Conservation (phyloP, 768 basidiomycete species). For the Lactifluus echinatus region DNA sequence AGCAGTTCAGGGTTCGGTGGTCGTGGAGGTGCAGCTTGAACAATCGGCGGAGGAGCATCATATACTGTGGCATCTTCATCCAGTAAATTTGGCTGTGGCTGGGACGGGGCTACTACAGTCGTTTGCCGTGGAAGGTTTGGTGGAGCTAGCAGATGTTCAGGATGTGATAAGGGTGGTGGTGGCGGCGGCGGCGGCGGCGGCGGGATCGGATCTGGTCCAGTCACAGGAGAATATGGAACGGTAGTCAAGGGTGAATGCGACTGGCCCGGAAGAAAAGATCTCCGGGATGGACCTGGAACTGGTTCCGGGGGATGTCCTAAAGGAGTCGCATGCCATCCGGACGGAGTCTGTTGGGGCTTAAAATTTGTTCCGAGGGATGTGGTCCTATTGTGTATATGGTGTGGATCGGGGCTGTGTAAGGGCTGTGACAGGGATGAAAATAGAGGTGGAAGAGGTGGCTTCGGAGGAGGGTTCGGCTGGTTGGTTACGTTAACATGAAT, state of each 20-base stretch:
- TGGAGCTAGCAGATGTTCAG: conserved; percentile 15
- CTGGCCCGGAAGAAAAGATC: conserved; percentile 25
- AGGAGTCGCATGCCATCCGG: conserved; percentile 1
- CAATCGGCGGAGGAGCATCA: conserved; percentile 26
- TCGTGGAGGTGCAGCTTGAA: conserved; percentile 51
- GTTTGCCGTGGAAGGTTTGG: conserved; percentile 14
- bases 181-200: conserved; percentile 5
- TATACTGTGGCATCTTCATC: conserved; percentile 43
- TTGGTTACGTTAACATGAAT: conserved; percentile 19
- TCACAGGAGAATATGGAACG: background rate
- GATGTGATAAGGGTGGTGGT: conserved; percentile 9
- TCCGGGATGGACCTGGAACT: conserved; percentile 18
- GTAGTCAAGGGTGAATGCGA: conserved; percentile 23
- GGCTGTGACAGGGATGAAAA: conserved; percentile 24
- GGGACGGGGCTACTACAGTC: conserved; percentile 11
- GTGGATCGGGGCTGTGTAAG: conserved; percentile 15
- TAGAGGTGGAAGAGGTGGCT: conserved; percentile 33
- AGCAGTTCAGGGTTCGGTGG: conserved; percentile 89
- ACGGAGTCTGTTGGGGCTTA: background rate
- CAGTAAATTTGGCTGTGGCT: conserved; percentile 49
- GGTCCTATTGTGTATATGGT: conserved; percentile 21
- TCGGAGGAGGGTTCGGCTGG: conserved; percentile 21
- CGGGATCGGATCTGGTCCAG: background rate
- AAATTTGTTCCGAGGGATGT: conserved; percentile 15
- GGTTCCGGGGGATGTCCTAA: background rate